Conservation (phyloP, 176 grass and related monocot species). For the Oryza longistaminata region DNA sequence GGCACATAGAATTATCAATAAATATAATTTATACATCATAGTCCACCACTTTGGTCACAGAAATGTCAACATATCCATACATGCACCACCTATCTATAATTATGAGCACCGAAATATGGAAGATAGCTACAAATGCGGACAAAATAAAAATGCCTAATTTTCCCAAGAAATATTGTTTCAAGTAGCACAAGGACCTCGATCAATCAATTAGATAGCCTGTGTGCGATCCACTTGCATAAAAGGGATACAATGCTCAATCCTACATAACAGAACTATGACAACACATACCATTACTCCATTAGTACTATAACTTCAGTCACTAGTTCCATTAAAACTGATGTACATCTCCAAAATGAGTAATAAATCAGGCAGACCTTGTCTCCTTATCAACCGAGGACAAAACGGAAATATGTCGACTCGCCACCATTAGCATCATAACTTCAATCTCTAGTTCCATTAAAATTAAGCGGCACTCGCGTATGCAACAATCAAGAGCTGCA, state of each 20-base stretch:
- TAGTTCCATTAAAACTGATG: not conserved
- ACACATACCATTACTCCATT: not conserved
- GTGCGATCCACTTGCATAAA: not conserved
- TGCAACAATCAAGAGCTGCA: not conserved
- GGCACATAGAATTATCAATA: conserved; percentile 1
- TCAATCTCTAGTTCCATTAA: not conserved
- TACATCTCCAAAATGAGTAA: not conserved
- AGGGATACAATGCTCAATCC: not conserved
- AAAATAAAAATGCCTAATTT: conserved; percentile 18
- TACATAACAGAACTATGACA: not conserved
- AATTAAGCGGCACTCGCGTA: not conserved
- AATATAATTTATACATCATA: not conserved
- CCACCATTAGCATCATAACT: not conserved
- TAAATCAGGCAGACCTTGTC: not conserved
- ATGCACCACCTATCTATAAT: not conserved
- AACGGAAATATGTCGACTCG: not conserved
- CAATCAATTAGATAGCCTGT: not conserved
- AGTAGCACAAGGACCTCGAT: not conserved
- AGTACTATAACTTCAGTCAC: not conserved
- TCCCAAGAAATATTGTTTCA: not conserved
- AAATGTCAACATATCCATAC: not conserved
- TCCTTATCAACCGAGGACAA: not conserved
- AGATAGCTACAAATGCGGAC: not conserved
- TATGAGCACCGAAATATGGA: not conserved
- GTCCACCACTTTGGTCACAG: not conserved